Conservation (phyloP, 306 rosid genomes). For the Ormosia emarginata region DNA sequence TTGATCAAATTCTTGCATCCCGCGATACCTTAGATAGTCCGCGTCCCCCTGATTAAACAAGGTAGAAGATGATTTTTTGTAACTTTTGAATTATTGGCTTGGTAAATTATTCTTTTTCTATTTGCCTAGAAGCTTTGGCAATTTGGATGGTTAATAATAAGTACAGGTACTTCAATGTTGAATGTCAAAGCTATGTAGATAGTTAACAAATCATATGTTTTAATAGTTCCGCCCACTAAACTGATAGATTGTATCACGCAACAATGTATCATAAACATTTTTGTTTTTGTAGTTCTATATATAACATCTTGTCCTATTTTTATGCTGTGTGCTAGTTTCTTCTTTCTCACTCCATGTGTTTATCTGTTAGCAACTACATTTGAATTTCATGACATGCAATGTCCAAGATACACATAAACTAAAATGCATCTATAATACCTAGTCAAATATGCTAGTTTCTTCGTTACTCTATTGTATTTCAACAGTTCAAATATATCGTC, state of each 20-base stretch:
- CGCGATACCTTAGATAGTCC: slow-evolving; percentile 66
- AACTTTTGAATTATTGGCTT: neutral
- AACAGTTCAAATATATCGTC: slow-evolving; percentile 7
- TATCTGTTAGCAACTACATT: neutral
- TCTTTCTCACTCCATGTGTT: neutral
- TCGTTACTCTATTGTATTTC: neutral
- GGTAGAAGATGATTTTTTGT: slow-evolving; percentile 9
- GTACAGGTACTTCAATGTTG: neutral
- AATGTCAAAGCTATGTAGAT: neutral
- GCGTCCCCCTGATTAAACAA: slow-evolving; percentile 79
- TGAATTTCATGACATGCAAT: neutral
- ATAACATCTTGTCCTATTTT: neutral
- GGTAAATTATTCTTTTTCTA: neutral
- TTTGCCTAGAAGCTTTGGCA: neutral
- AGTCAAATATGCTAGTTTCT: slow-evolving; percentile 1
- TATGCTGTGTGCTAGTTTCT: neutral
- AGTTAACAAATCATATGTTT: neutral
- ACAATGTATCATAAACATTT: neutral
- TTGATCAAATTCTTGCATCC: slow-evolving; percentile 94
- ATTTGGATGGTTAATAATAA: neutral
- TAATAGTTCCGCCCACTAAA: neutral
- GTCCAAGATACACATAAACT: neutral
- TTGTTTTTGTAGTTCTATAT: neutral
- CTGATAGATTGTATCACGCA: slow-evolving; percentile 5
- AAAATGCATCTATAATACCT: neutral